A percentile compares a stretch with the other conserved stretches of the same genome.
Conservation (phyloP, 192 early-diverging fungal species). For the Rhizoclosmatium sp. region DNA sequence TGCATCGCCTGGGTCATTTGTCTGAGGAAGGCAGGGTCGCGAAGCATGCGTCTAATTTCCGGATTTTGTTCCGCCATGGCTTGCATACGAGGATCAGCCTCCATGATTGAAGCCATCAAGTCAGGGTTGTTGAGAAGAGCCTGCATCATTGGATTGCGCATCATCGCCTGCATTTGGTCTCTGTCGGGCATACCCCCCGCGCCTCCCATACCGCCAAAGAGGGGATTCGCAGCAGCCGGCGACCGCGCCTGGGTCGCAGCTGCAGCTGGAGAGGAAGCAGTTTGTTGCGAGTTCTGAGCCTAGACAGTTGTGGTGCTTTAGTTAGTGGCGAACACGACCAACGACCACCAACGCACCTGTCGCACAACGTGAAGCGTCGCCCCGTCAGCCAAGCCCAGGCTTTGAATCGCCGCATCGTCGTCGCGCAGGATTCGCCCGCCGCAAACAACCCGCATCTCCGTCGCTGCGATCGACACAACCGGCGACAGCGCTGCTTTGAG, state of each 20-base stretch:
- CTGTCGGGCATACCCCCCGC: constrained; percentile 21
- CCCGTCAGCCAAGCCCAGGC: constrained; percentile 30
- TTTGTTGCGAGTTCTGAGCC: too few relatives aligned
- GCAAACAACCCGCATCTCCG: constrained; percentile 32
- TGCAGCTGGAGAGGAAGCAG: neutral
- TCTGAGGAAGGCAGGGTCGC: constrained; percentile 39
- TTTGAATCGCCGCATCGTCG: constrained; percentile 22
- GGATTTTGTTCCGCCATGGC: constrained; percentile 39
- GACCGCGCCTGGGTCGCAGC: neutral
- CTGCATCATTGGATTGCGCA: constrained; percentile 39
- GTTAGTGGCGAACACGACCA: neutral
- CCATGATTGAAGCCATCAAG: constrained; percentile 40
- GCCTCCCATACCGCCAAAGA: neutral
- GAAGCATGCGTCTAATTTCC: constrained; percentile 38
- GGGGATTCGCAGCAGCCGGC: neutral
- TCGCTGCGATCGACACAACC: constrained; percentile 17
- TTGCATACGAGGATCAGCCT: constrained; percentile 41
- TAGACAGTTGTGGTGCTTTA: neutral
- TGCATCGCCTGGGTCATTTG: constrained; percentile 32
- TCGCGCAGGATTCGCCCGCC: constrained; percentile 35
- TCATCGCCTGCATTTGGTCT: constrained; percentile 20
- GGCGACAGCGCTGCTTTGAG: constrained; percentile 26
- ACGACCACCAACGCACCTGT: neutral
- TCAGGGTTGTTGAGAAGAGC: constrained; percentile 41
- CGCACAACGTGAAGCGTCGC: constrained; percentile 19